phyloP scores from a whole-genome alignment of 2,329 filamentous ascomycete genomes.

The Macroventuria anomochaeta region DNA sequence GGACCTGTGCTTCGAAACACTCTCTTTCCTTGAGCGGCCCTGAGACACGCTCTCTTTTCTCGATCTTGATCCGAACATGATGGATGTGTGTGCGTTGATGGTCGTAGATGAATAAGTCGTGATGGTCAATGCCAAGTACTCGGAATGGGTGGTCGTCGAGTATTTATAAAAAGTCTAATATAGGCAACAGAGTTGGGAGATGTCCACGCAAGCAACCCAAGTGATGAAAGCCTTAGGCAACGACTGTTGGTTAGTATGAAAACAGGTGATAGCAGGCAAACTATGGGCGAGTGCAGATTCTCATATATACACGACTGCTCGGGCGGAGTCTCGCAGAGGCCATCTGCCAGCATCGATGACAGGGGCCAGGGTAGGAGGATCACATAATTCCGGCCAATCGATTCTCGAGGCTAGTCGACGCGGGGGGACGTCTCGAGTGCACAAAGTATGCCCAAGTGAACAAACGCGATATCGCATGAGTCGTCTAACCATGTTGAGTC shows the following conservation, averaged over 20 bases:
- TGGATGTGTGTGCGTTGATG: constrained; percentile 22
- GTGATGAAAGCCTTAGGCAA: constrained; percentile 41
- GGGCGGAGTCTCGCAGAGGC: constrained; percentile 19
- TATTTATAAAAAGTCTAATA: constrained; percentile 37
- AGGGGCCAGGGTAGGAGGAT: constrained; percentile 34
- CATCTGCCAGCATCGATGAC: constrained; percentile 41
- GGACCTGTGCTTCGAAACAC: constrained; percentile 50
- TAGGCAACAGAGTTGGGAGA: constrained; percentile 43
- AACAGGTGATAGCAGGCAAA: constrained; percentile 39
- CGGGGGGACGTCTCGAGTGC: constrained; percentile 11
- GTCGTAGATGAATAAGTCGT: constrained; percentile 18
- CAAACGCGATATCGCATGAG: constrained; percentile 49
- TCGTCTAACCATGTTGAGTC: constrained; percentile 26
- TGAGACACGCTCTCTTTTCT: constrained; percentile 46
- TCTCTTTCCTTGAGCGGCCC: constrained; percentile 40
- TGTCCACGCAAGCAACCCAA: constrained; percentile 33
- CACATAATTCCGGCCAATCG: constrained; percentile 45
- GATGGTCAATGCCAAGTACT: constrained; percentile 16
- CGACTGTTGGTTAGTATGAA: constrained; percentile 31
- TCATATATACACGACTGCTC: constrained; percentile 45
- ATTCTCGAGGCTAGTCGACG: constrained; percentile 3
- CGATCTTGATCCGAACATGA: constrained; percentile 48
- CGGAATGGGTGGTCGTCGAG: constrained; percentile 25
- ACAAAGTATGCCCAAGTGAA: constrained; percentile 27
- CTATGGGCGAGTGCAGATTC: constrained; percentile 30